These are phyloP conservation scores for Acidiella bohemica DNA, from an alignment of 495 filamentous ascomycete genomes.

Conservation along the genomic window DNA sequence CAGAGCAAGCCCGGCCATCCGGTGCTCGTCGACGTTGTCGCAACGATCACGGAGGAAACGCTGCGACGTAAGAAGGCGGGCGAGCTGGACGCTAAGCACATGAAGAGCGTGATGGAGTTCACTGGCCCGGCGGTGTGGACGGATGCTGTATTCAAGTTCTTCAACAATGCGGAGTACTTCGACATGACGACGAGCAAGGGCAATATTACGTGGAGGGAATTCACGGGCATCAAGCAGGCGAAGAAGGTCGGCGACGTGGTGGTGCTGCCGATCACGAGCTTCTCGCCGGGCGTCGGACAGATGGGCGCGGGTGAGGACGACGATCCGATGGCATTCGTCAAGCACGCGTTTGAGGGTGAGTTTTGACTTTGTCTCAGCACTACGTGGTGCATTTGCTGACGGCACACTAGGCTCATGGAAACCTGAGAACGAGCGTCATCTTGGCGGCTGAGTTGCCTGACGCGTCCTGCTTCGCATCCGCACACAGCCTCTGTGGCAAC, in stretches of 20 bases:
- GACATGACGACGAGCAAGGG: constrained; percentile 55
- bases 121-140: constrained; percentile 95
- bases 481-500: too few relatives aligned
- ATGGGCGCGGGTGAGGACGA: constrained; percentile 88
- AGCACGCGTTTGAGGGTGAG: constrained; percentile 89
- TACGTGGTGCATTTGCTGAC: constrained; percentile 15
- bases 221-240: constrained; percentile 66
- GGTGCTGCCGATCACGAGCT: constrained; percentile 88
- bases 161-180: constrained; percentile 86
- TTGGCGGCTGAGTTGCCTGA: constrained; percentile 1
- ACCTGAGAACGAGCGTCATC: constrained; percentile 51
- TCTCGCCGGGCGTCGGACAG: constrained; percentile 85
- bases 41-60: constrained; percentile 70
- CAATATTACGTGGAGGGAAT: constrained; percentile 74
- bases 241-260: constrained; percentile 92
- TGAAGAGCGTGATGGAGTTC: constrained; percentile 81
- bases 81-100: constrained; percentile 48
- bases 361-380: neutral
- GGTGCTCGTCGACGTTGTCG: constrained; percentile 73
- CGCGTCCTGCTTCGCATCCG: too few relatives aligned
- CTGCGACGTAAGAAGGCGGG: constrained; percentile 60
- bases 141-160: constrained; percentile 77
- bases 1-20: constrained; percentile 92
- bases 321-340: constrained; percentile 94
- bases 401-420: constrained; percentile 57